Conservation (phyloP, 352 stramenopile species). For the Phytophthora citrophthora region DNA sequence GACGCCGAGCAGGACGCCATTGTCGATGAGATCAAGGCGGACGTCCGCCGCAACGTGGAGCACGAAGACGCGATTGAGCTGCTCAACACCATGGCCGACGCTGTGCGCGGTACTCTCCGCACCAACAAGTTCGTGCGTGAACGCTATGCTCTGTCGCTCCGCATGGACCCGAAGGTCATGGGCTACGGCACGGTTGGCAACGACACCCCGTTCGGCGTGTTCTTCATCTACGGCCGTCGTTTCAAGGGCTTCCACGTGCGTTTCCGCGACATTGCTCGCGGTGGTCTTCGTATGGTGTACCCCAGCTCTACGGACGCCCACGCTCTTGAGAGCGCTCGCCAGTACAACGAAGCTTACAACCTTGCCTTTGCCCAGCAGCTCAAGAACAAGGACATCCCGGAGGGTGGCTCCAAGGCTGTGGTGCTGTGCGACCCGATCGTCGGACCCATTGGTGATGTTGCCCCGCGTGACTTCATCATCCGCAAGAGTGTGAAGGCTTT, state of each 20-base stretch:
- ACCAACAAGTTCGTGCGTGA: conserved; percentile 88
- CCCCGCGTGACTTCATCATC: conserved; percentile 89
- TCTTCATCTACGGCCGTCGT: conserved; percentile 96
- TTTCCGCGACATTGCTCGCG: conserved; percentile 84
- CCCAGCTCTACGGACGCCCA: conserved; percentile 67
- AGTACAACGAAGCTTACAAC: conserved; percentile 89
- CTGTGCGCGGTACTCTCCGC: conserved; percentile 73
- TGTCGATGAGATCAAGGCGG: conserved; percentile 63
- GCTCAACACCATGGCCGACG: conserved; percentile 82
- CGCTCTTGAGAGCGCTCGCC: conserved; percentile 68
- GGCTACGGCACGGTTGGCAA: conserved; percentile 83
- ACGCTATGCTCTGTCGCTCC: conserved; percentile 80
- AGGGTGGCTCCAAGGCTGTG: conserved; percentile 86
- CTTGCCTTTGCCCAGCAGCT: conserved; percentile 86
- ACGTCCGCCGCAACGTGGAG: conserved; percentile 83
- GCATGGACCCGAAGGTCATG: conserved; percentile 82
- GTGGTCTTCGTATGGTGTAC: conserved; percentile 82
- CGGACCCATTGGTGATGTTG: conserved; percentile 74
- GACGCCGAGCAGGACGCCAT: conserved; percentile 50
- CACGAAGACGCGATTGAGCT: conserved; percentile 74
- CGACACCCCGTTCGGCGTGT: conserved; percentile 95
- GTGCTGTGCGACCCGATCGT: conserved; percentile 84
- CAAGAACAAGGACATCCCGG: conserved; percentile 91
- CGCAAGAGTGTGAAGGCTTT: conserved; percentile 98
- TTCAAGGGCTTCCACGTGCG: conserved; percentile 94